Evolutionary conservation across 768 basidiomycete genomes (phyloP), one percentile per base, ranked within the genome.

Genomic region (Pleurotus citrinopileatus): DNA sequence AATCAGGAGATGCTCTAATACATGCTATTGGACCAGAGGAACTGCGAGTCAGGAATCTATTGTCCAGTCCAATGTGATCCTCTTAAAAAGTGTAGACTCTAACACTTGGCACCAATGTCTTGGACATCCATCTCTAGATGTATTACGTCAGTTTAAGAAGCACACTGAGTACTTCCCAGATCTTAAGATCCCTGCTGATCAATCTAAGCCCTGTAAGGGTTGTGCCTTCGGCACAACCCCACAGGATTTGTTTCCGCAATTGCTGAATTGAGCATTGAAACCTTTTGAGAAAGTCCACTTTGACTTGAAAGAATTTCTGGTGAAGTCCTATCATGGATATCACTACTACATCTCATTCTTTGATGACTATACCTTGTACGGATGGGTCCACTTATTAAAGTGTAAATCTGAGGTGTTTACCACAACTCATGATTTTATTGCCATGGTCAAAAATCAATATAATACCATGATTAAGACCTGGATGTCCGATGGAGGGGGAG

Each of bases 251-350:
- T 34, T 34, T 34, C 32, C 32, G 32, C 32, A 34, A 34, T 34
- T 15, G 7, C 32, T 34, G 32, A 34, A 34, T 42, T 8, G 17
- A 42, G 61, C 61, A 10, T 47, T 23, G 7, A 20, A 48, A 34
- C 44, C 54, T 2, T 63, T 63, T 32, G 57, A 62, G 22, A 26
- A 53, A 27, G 57, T 65, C 32, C 64, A 65, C 50, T 60, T 57
- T 1, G 61, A 65, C 52, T 54, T 63, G 3, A 65, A 63, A 40
- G 34, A 48, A 3, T 61, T 61, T 28, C 56, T 60, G 1, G 47
- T 59, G 3, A 7, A 15, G 12, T 65, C 59, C 3, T 65, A 65
- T 46, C 38, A 56, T 22, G 48, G 48, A 23, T 59, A 58, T 40
- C 55, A 55, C 32, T 64, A 61, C 26, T 45, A 46, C 8, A 58